Evolutionary conservation across 208 protist species (phyloP), one percentile per base, ranked within the genome.

Genomic region (Acanthamoeba triangularis): DNA sequence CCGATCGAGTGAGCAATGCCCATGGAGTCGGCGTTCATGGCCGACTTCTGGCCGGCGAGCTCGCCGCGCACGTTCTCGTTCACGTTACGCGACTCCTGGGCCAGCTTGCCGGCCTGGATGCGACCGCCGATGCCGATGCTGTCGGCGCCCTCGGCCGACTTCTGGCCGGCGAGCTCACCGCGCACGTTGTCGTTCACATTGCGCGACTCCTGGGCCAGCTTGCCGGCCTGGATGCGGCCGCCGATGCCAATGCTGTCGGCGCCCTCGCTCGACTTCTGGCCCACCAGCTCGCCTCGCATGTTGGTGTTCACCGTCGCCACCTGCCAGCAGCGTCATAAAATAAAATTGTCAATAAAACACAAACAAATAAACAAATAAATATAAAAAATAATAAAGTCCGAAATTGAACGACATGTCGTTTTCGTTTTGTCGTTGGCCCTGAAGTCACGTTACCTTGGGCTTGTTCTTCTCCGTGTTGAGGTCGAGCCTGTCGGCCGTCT

Each of bases 121-220:
- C 65, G 44, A 28, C 65, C 67, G 44, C 90, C 90, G 69, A 94
- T 94, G 90, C 90, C 90, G 20, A 94, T 94, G 90, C 90, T 94
- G 90, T 94, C 90, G 14, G 33, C 90, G 30, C 67, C 69, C 90
- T 94, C 90, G 49, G 30, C 59, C 41, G 90, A 94, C 90, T 94
- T 94, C 54, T 94, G 90, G 37, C 90, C 90, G 30, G 90, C 90
- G 90, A 94, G 90, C 69, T 94, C 90, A 18, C 90, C 90, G 44
- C 90, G 61, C 37, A 94, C 65, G 69, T 94, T 94, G 65, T 74
- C 67, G 33, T 94, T 94, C 23, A 94, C 90, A n/a, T 94, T 94
- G 65, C 67, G 59, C 44, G 90, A n/a, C 28, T 94, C 90, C 59
- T 80, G 61, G 14, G 59, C 67, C 3, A 94, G 90, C 90, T 82